These are phyloP conservation scores for Chenopodium berlandieri DNA, from an alignment of 148 eudicot genomes.

Conservation along the genomic window DNA sequence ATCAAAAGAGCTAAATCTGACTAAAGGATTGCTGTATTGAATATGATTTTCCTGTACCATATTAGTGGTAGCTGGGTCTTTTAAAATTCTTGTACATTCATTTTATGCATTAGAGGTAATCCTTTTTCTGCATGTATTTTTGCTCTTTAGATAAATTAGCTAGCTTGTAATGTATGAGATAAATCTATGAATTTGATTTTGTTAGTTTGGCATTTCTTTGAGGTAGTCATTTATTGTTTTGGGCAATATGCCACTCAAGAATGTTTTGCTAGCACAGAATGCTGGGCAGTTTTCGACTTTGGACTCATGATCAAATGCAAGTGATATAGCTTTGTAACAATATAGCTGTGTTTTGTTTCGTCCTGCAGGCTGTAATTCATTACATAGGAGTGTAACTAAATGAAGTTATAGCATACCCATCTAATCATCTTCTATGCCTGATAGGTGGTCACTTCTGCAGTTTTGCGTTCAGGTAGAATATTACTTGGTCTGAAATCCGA, in stretches of 20 bases:
- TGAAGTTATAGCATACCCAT: not conserved
- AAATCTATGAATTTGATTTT: not conserved
- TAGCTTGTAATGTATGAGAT: constrained; percentile 19
- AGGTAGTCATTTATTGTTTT: not conserved
- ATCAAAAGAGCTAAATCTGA: constrained; percentile 36
- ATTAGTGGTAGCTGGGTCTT: constrained; percentile 26
- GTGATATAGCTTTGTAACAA: too few species aligned
- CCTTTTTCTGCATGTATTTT: constrained; percentile 17
- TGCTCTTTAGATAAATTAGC: constrained; percentile 10
- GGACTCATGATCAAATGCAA: not conserved
- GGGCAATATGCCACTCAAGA: not conserved
- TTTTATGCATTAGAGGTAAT: constrained; percentile 24
- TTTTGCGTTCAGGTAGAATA: too few species aligned
- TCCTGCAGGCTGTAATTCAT: too few species aligned
- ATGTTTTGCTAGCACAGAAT: not conserved
- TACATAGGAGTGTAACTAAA: too few species aligned
- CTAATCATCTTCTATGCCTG: not conserved
- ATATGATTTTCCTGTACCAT: constrained; percentile 27
- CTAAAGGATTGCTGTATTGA: not conserved
- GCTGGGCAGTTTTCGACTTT: not conserved
- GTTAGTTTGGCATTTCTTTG: not conserved
- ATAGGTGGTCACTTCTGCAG: not conserved
- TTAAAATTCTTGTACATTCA: constrained; percentile 36
- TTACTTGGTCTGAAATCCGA: too few species aligned
- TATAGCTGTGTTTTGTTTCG: too few species aligned